Evolutionary conservation across 164 flowering plant genomes (phyloP), one percentile per base, ranked within the genome.

Genomic region (Umbilicus rupestris): DNA sequence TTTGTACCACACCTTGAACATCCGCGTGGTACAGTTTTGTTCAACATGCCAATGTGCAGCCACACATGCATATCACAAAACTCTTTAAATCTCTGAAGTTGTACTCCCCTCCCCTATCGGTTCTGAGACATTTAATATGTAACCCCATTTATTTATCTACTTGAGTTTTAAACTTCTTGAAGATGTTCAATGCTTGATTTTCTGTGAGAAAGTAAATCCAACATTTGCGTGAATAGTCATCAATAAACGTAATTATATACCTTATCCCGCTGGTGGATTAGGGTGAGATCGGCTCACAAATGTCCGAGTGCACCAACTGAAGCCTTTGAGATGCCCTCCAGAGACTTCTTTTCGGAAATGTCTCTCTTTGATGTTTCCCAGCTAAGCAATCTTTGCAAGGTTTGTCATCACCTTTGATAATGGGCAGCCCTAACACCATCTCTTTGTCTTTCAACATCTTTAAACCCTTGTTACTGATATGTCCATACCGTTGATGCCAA

Each of bases 331-430:
- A 24, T 2, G 72, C 77, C 60, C 74, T 68, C 64, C 66, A 65
- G 0, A 28, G 30, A n/a, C 52, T 50, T 29, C 22, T 39, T 41
- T 66, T 72, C 2, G 74, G 70, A 33, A 75, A 14, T 37, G 55
- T 28, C 29, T 72, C 68, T 10, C 64, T 45, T 19, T 72, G 72
- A 69, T 75, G 75, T 31, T 75, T 75, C 22, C 75, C 70, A 3
- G 45, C 52, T 29, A 69, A 1, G 12, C 75, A 72, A 16, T 62
- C 72, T 2, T 11, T 28, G 16, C 72, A 75, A 3, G 35, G n/a
- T 4, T 9, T 59, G 1, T n/a, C n/a, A n/a, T n/a, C n/a, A n/a
- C n/a, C n/a, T n/a, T n/a, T n/a, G n/a, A n/a, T n/a, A n/a, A n/a
- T n/a, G n/a, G n/a, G 67, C 5, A 75, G 12, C 0, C 78, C 73